Evolutionary conservation across 306 rosid genomes (phyloP).

Genomic region (Pueraria montana): DNA sequence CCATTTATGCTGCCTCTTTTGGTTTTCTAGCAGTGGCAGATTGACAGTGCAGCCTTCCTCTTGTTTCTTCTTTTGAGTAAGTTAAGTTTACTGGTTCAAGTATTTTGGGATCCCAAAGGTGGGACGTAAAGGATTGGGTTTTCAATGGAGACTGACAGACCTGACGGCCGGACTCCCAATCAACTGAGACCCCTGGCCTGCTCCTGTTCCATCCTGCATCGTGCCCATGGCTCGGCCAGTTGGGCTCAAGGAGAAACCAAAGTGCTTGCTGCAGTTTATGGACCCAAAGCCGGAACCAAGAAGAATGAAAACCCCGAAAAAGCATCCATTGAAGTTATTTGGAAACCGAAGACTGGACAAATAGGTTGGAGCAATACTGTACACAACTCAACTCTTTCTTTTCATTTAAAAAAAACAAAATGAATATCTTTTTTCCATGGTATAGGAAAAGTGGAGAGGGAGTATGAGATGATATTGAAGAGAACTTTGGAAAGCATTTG

Average conservation of each 20-base stretch:
- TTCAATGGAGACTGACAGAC: constrained; percentile 70
- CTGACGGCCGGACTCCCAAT: constrained; percentile 80
- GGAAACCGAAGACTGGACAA: constrained; percentile 95
- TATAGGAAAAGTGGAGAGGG: constrained; percentile 80
- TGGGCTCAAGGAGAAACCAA: constrained; percentile 97
- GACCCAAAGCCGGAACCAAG: constrained; percentile 87
- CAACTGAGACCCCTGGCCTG: constrained; percentile 86
- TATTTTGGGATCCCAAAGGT: background rate
- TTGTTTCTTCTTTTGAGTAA: background rate
- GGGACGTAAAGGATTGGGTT: background rate
- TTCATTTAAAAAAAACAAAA: background rate
- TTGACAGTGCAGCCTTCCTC: background rate
- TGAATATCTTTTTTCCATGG: background rate
- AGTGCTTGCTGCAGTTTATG: constrained; percentile 87
- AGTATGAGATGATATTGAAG: constrained; percentile 89
- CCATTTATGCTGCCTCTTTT: background rate
- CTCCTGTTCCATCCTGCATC: constrained; percentile 73
- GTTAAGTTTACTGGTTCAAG: background rate
- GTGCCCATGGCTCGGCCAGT: constrained; percentile 93
- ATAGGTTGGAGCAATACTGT: constrained; percentile 53
- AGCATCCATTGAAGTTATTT: constrained; percentile 91
- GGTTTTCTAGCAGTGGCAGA: background rate
- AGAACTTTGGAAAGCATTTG: constrained; percentile 83
- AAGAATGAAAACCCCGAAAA: constrained; percentile 93
- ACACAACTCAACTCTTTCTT: background rate